Conservation (phyloP, 306 rosid species). For the Trifolium subterraneum region DNA sequence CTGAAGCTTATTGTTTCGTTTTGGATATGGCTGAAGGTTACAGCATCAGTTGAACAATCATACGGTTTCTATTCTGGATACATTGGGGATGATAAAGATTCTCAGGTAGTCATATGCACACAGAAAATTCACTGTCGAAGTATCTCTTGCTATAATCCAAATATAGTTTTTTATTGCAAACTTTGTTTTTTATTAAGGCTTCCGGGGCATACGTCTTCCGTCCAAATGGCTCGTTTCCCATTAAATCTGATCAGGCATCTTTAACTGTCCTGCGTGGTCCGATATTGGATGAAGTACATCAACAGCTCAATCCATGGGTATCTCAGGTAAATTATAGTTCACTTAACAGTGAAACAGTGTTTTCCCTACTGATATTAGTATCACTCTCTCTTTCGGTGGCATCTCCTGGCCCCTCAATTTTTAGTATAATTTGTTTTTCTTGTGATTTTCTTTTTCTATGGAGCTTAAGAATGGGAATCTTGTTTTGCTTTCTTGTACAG, state of each 20-base stretch:
- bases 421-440: slow-evolving; percentile 22
- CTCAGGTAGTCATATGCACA: slow-evolving; percentile 46
- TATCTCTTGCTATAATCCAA: slow-evolving; percentile 17
- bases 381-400: not conserved
- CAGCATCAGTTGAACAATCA: slow-evolving; percentile 55
- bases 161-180: slow-evolving; percentile 29
- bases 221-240: slow-evolving; percentile 56
- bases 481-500: slow-evolving; percentile 49
- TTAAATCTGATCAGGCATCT: slow-evolving; percentile 51
- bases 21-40: slow-evolving; percentile 53
- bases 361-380: not conserved
- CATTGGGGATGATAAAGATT: slow-evolving; percentile 55
- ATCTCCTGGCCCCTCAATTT: slow-evolving; percentile 26
- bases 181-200: slow-evolving; percentile 42
- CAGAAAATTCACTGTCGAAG: slow-evolving; percentile 17
- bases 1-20: slow-evolving; percentile 30
- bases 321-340: slow-evolving; percentile 53
- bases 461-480: slow-evolving; percentile 19
- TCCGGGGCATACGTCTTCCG: slow-evolving; percentile 68
- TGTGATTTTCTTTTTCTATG: slow-evolving; percentile 7
- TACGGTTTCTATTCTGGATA: slow-evolving; percentile 63
- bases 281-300: slow-evolving; percentile 64
- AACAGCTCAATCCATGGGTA: slow-evolving; percentile 59
- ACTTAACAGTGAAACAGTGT: slow-evolving; percentile 5
- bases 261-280: slow-evolving; percentile 58